Evolutionary conservation across 108 stramenopile genomes (phyloP), one percentile per base, ranked within the genome.

Genomic region (Chaetoceros muelleri): DNA sequence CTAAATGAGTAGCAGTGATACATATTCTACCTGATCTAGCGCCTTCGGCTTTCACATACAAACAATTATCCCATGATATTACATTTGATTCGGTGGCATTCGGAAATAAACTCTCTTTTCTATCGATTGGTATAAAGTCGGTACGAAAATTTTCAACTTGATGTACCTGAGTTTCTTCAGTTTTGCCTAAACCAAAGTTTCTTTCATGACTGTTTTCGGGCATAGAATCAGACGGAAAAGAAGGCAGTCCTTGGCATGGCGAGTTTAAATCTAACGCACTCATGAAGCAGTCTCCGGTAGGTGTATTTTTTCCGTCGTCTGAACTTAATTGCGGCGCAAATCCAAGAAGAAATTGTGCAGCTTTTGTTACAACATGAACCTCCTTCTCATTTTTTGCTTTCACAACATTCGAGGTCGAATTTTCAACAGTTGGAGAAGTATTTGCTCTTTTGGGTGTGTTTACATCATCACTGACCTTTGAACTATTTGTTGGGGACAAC

Each of bases 11-110:
- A 16, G 7, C n/a, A 7, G 48, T 16, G 3, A 49, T 49, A 21
- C 7, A 23, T 16, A 49, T 21, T 23, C 22, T 23, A 16, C 48
- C 48, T 16, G 48, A 7, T 16, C 48, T 7, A 21, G 22, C 48
- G 5, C 48, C 48, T 49, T 49, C 48, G 3, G 48, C 48, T 49
- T 24, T 21, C 22, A 49, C 48, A 49, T 16, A 49, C 7, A 49
- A 7, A n/a, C 48, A 49, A 24, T 49, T 24, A 7, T 49, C 22
- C 48, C 48, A 49, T 16, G 8, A 10, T 40, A 13, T 5, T 13
- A 40, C 5, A 40, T 40, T 13, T 13, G 13, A 10, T 10, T 40
- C 34, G 5, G 34, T 10, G 34, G 34, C 5, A 5, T 40, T 5
- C 34, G 13, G 5, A 10, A 13, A 40, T 10, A 10, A 10, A 13